Conservation (phyloP, 2,329 filamentous ascomycete species). For the Didymella lethalis region DNA sequence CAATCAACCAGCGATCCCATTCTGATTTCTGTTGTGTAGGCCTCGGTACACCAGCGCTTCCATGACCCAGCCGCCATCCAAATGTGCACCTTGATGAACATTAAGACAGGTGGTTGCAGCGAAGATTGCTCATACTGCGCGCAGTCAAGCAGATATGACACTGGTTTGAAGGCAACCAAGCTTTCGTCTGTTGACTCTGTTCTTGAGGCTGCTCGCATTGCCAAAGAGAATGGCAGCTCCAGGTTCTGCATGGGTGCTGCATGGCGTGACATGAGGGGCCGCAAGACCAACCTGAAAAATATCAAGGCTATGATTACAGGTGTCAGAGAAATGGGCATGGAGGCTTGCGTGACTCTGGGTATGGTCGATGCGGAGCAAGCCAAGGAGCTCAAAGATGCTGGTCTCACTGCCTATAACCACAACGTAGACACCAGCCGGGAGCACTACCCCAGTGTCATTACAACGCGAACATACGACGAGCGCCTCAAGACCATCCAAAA, state of each 20-base stretch:
- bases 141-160: constrained; percentile 81
- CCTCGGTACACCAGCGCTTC: constrained; percentile 80
- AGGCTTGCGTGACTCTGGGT: constrained; percentile 90
- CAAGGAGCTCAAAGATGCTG: constrained; percentile 80
- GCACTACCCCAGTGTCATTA: constrained; percentile 86
- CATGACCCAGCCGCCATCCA: constrained; percentile 85
- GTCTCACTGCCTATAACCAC: constrained; percentile 92
- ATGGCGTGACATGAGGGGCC: constrained; percentile 92
- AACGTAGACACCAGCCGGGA: constrained; percentile 91
- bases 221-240: constrained; percentile 84
- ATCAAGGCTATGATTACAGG: constrained; percentile 87
- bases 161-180: constrained; percentile 80
- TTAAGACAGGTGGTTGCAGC: constrained; percentile 91
- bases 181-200: constrained; percentile 83
- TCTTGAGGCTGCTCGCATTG: constrained; percentile 76
- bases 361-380: constrained; percentile 89
- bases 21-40: constrained; percentile 57
- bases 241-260: constrained; percentile 96
- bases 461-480: constrained; percentile 87
- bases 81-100: constrained; percentile 95
- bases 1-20: neutral
- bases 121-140: constrained; percentile 95
- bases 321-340: constrained; percentile 83
- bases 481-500: constrained; percentile 79
- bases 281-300: constrained; percentile 82